These are phyloP conservation scores for Syzygium aromaticum DNA, from an alignment of 345 rosid genomes.

Conservation along the genomic window DNA sequence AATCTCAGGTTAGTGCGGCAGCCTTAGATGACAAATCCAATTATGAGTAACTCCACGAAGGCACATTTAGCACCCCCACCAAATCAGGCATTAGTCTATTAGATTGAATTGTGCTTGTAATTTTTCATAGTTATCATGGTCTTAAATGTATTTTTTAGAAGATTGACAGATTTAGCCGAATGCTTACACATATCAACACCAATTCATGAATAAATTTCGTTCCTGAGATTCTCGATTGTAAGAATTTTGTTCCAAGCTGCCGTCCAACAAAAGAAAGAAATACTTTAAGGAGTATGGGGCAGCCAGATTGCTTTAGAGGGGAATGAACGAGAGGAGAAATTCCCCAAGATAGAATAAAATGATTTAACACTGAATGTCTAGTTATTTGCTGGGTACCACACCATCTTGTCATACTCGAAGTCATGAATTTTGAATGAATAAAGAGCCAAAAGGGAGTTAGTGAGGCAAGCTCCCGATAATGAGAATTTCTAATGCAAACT, in stretches of 20 bases:
- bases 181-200: not conserved
- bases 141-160: not conserved
- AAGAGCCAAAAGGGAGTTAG: not conserved
- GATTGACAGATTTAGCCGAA: not conserved
- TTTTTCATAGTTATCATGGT: not conserved
- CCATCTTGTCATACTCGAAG: not conserved
- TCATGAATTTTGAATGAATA: not conserved
- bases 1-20: constrained; percentile 40
- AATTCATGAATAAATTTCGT: not conserved
- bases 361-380: not conserved
- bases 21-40: constrained; percentile 45
- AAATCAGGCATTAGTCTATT: constrained; percentile 37
- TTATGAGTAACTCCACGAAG: constrained; percentile 24
- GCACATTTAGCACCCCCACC: constrained; percentile 36
- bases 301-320: not conserved
- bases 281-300: not conserved
- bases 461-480: not conserved
- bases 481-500: not conserved
- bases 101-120: not conserved
- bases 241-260: not conserved
- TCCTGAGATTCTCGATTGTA: not conserved
- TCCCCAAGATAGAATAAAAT: not conserved
- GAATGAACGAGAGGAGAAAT: not conserved
- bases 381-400: not conserved
- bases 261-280: not conserved